A percentile compares a stretch with the other conserved stretches of the same genome.
Evolutionary conservation across 768 basidiomycete genomes (phyloP).

Genomic region (Phanerochaete carnosa): DNA sequence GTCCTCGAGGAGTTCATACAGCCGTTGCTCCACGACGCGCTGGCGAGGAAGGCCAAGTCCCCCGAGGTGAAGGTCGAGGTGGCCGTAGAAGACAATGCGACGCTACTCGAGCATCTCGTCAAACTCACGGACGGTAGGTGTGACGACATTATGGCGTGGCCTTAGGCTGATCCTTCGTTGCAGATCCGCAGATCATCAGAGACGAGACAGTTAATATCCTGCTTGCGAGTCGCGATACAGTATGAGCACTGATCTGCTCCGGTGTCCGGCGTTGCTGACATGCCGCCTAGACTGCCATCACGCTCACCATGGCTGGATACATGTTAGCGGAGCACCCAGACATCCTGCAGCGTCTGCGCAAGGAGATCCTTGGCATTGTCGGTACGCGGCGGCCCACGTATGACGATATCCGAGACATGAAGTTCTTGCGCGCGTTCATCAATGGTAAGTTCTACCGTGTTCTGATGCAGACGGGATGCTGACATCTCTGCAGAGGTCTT

Average conservation of each 20-base stretch:
- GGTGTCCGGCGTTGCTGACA: no score
- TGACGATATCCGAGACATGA: slow-evolving; percentile 55
- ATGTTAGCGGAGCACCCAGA: slow-evolving; percentile 51
- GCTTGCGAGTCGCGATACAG: slow-evolving; percentile 74
- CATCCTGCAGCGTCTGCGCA: slow-evolving; percentile 41
- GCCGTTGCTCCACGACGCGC: slow-evolving; percentile 53
- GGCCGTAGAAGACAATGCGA: slow-evolving; percentile 44
- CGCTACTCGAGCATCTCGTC: slow-evolving; percentile 63
- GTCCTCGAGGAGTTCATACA: slow-evolving; percentile 46
- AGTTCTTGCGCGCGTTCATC: slow-evolving; percentile 54
- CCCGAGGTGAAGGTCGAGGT: slow-evolving; percentile 8
- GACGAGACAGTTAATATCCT: slow-evolving; percentile 56
- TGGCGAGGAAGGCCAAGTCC: slow-evolving; percentile 31
- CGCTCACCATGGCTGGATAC: slow-evolving; percentile 52
- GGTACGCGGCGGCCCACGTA: slow-evolving; percentile 47
- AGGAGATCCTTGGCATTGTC: slow-evolving; percentile 45
- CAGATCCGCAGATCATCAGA: slow-evolving; percentile 25
- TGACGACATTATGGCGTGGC: background rate
- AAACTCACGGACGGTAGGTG: slow-evolving; percentile 58
- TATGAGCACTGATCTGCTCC: background rate
- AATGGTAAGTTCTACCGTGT: slow-evolving; percentile 38
- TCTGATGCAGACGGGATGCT: background rate
- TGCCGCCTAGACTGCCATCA: slow-evolving; percentile 34
- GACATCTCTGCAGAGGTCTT: slow-evolving; percentile 39
- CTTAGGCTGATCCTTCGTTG: background rate